These are phyloP conservation scores for Cryptosporidium xiaoi DNA, from an alignment of 169 alveolate species.

Conservation along the genomic window DNA sequence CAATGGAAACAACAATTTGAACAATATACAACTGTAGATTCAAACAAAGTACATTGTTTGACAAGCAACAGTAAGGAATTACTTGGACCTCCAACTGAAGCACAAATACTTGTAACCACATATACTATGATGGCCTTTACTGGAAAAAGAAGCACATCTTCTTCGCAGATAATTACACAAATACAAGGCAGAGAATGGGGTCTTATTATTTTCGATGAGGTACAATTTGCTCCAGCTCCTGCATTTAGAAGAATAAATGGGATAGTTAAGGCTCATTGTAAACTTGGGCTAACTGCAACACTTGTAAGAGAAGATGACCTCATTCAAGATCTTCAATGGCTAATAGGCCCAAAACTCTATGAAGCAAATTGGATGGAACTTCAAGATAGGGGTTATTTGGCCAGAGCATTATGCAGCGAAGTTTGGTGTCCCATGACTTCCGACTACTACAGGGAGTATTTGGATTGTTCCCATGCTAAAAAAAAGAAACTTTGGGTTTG, in stretches of 20 bases:
- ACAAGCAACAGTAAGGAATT: constrained; percentile 94
- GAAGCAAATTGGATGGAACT: constrained; percentile 99
- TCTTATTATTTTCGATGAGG: constrained; percentile 97
- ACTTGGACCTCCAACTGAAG: constrained; percentile 86
- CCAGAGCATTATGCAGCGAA: constrained; percentile 97
- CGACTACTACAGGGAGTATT: constrained; percentile 92
- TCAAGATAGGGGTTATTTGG: constrained; percentile 96
- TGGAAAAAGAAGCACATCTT: constrained; percentile 90
- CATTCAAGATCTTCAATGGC: constrained; percentile 96
- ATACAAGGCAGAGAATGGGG: constrained; percentile 97
- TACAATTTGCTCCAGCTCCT: constrained; percentile 98
- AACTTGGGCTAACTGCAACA: constrained; percentile 99
- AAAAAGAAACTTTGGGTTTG: constrained; percentile 94
- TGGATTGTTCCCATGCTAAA: constrained; percentile 88
- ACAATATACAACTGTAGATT: constrained; percentile 90
- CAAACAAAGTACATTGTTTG: constrained; percentile 89
- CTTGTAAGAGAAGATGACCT: constrained; percentile 98
- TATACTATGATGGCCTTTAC: constrained; percentile 94
- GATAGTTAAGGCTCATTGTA: constrained; percentile 92
- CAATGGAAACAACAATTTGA: constrained; percentile 91
- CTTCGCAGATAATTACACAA: constrained; percentile 86
- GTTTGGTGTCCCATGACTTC: constrained; percentile 99
- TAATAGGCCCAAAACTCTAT: constrained; percentile 99
- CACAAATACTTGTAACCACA: constrained; percentile 95
- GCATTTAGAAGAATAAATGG: constrained; percentile 91